Percentiles rank a stretch among this genome's conserved stretches.
These are phyloP conservation scores for Suhomyces kunorum DNA, from an alignment of 1,139 yeast species.

Conservation along the genomic window DNA sequence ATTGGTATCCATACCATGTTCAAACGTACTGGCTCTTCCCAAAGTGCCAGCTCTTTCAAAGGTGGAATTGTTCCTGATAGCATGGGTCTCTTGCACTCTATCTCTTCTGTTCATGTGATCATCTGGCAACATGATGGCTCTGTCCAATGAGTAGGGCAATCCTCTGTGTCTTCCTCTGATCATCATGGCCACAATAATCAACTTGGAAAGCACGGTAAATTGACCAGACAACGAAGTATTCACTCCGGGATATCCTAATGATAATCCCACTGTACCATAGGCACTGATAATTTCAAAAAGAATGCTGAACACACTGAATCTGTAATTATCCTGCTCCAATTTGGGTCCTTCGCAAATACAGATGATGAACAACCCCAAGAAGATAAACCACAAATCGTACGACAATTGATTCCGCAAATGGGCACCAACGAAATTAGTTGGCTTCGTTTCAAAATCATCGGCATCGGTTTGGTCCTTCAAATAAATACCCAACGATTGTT, in stretches of 20 bases:
- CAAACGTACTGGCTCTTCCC: slow-evolving; percentile 16
- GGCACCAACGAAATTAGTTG: slow-evolving; percentile 72
- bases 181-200: slow-evolving; percentile 86
- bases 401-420: slow-evolving; percentile 91
- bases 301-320: slow-evolving; percentile 69
- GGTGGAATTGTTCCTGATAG: slow-evolving; percentile 38
- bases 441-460: slow-evolving; percentile 36
- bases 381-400: slow-evolving; percentile 92
- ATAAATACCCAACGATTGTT: slow-evolving; percentile 88
- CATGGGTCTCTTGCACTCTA: slow-evolving; percentile 61
- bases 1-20: slow-evolving; percentile 9
- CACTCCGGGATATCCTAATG: slow-evolving; percentile 74
- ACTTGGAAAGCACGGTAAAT: slow-evolving; percentile 72
- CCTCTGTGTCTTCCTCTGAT: slow-evolving; percentile 97
- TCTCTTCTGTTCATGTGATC: slow-evolving; percentile 71
- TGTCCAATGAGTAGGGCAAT: slow-evolving; percentile 86
- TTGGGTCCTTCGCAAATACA: slow-evolving; percentile 81
- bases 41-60: slow-evolving; percentile 24
- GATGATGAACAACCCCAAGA: slow-evolving; percentile 79
- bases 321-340: slow-evolving; percentile 46
- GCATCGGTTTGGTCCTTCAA: slow-evolving; percentile 42
- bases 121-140: slow-evolving; percentile 88
- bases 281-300: slow-evolving; percentile 92
- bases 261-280: slow-evolving; percentile 92
- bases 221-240: slow-evolving; percentile 72